Evolutionary conservation across 495 filamentous ascomycete species (phyloP), one percentile per base, ranked within the genome.

Genomic region (Letharia columbiana): DNA sequence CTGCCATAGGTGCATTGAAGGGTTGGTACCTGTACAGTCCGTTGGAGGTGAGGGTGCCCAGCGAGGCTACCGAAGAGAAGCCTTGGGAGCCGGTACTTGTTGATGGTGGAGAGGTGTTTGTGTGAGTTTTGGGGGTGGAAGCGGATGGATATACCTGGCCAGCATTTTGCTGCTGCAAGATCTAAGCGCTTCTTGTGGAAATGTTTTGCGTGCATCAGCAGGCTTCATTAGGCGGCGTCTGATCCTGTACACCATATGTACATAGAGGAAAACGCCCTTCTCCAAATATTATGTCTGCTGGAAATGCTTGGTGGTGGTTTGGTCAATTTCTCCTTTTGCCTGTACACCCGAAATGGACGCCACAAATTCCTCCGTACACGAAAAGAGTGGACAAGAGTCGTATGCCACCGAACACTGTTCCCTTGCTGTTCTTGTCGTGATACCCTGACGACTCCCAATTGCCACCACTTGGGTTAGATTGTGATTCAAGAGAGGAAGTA

Each of bases 1-100:
- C 94, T 18, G 83, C 91, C 50, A 89, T 93, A 58, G 84, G 88
- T 61, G 86, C 93, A 23, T 78, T 98, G 70, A 96, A 96, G 80
- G 81, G 84, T 23, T 98, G 95, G 95, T 98, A 98, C 77, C 80
- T 98, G 65, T 98, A 98, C 77, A 90, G 85, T 74, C 94, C 94
- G 15, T 66, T 84, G 56, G 77, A 85, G 61, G 84, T 86, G 18
- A 81, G 83, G 49, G 80, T 96, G 59, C 94, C 94, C 37, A 95
- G 90, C 75, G 87, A 91, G 57, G 89, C 87, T 76, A 77, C 83
- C 66, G 80, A 78, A n/a, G 82, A 81, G 65, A 77, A 75, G 63
- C 79, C 80, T 17, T 98, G 91, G 87, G 88, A 86, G 75, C 89
- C 92, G n/a, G 85, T 85, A 33, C 80, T 93, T 73, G 84, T 98